These are phyloP conservation scores for Neurospora tetraspora DNA, from an alignment of 495 filamentous ascomycete species.

Conservation along the genomic window DNA sequence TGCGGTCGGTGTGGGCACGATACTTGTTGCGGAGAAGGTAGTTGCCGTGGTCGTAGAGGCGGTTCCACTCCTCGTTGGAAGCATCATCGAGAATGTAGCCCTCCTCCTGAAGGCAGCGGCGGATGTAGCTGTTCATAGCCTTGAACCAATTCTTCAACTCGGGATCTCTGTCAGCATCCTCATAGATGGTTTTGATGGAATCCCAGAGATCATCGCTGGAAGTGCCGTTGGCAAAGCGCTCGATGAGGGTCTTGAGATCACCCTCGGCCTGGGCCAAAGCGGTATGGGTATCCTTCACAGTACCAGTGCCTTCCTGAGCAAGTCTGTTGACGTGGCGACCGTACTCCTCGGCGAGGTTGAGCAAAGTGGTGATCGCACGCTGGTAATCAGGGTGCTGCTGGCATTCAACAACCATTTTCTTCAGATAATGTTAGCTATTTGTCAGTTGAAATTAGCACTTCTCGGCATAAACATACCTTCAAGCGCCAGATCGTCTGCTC, in stretches of 20 bases:
- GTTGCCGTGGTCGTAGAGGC: conserved; percentile 75
- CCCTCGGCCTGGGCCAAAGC: conserved; percentile 61
- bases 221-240: conserved; percentile 93
- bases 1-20: conserved; percentile 73
- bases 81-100: conserved; percentile 83
- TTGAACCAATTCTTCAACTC: conserved; percentile 89
- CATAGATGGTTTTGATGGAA: conserved; percentile 77
- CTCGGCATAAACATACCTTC: conserved; percentile 38
- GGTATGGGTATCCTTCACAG: conserved; percentile 59
- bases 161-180: conserved; percentile 81
- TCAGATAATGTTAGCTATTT: conserved; percentile 3
- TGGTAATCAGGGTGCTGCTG: conserved; percentile 91
- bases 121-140: conserved; percentile 62
- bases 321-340: conserved; percentile 59
- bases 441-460: background rate
- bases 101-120: conserved; percentile 75
- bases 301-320: conserved; percentile 49
- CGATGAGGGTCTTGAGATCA: conserved; percentile 79
- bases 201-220: conserved; percentile 78
- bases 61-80: conserved; percentile 74
- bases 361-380: conserved; percentile 74
- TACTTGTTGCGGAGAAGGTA: conserved; percentile 87
- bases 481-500: conserved; percentile 87
- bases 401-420: conserved; percentile 93
- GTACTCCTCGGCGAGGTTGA: conserved; percentile 79